A percentile compares a stretch with the other conserved stretches of the same genome.
Evolutionary conservation across 768 basidiomycete species (phyloP).

Genomic region (Suillus brevipes): DNA sequence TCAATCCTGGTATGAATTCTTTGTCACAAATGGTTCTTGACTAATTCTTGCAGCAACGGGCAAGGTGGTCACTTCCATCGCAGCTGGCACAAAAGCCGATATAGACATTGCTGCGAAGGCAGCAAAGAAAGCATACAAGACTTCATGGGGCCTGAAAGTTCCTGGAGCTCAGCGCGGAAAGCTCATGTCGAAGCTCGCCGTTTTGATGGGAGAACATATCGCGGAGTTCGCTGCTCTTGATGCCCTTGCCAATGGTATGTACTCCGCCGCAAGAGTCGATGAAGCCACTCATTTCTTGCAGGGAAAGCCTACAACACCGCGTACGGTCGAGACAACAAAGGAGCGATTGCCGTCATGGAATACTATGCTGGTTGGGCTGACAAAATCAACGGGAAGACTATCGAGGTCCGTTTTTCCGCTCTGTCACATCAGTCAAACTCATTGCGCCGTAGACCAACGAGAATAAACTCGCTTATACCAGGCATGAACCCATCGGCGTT

Average conservation of each 20-base stretch:
- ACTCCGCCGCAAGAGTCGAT: conserved; percentile 18
- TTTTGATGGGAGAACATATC: conserved; percentile 57
- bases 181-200: conserved; percentile 60
- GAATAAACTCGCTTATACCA: conserved; percentile 50
- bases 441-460: conserved; percentile 44
- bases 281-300: background rate
- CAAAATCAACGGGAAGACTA: conserved; percentile 51
- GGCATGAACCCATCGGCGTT: conserved; percentile 62
- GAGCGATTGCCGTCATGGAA: conserved; percentile 39
- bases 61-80: conserved; percentile 53
- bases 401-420: conserved; percentile 35
- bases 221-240: conserved; percentile 69
- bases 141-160: conserved; percentile 60
- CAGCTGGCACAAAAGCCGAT: conserved; percentile 59
- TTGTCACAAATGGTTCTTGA: background rate
- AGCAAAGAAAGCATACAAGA: conserved; percentile 56
- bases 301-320: conserved; percentile 13
- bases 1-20: conserved; percentile 49
- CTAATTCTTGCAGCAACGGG: conserved; percentile 50
- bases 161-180: conserved; percentile 51
- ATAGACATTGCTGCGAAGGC: conserved; percentile 69
- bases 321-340: conserved; percentile 10
- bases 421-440: conserved; percentile 11
- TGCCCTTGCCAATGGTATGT: conserved; percentile 58
- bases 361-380: conserved; percentile 68